Conservation (phyloP, 176 grass and related monocot species). For the Triticum timopheevii region DNA sequence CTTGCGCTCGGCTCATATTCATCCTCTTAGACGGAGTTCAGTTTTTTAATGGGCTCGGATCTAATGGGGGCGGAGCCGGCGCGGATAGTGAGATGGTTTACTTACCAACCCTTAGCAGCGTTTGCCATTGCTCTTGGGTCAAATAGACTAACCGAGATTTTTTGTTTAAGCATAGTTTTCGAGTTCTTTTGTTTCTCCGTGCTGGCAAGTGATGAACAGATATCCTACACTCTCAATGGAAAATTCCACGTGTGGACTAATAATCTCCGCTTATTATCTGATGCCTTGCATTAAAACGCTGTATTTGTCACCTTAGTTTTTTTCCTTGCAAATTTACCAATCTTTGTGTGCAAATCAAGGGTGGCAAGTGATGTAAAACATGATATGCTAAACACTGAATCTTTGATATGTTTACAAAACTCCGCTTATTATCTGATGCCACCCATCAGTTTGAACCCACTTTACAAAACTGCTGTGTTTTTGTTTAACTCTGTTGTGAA, state of each 20-base stretch:
- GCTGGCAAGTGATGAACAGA: slow-evolving; percentile 40
- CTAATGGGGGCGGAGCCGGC: slow-evolving; percentile 40
- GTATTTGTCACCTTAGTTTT: too few species aligned
- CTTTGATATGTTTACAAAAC: slow-evolving; percentile 38
- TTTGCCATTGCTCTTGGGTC: slow-evolving; percentile 74
- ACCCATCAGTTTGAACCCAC: background rate
- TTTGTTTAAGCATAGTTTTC: background rate
- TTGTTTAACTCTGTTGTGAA: too few species aligned
- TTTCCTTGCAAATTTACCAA: background rate
- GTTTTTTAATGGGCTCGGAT: slow-evolving; percentile 1
- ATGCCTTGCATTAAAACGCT: slow-evolving; percentile 21
- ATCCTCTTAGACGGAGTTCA: slow-evolving; percentile 13
- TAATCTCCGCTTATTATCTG: slow-evolving; percentile 68
- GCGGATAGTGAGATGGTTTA: slow-evolving; percentile 57
- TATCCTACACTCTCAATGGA: slow-evolving; percentile 63
- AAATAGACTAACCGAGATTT: slow-evolving; percentile 79
- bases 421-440: slow-evolving; percentile 73
- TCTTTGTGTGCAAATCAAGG: too few species aligned
- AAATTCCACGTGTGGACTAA: slow-evolving; percentile 44
- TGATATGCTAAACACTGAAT: slow-evolving; percentile 54
- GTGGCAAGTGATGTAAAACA: slow-evolving; percentile 41
- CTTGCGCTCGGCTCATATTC: slow-evolving; percentile 28
- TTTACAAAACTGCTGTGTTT: too few species aligned
- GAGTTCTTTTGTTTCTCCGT: background rate
- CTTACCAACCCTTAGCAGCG: slow-evolving; percentile 83